Evolutionary conservation across 768 basidiomycete species (phyloP), one percentile per base, ranked within the genome.

Genomic region (Suillus subalutaceus): DNA sequence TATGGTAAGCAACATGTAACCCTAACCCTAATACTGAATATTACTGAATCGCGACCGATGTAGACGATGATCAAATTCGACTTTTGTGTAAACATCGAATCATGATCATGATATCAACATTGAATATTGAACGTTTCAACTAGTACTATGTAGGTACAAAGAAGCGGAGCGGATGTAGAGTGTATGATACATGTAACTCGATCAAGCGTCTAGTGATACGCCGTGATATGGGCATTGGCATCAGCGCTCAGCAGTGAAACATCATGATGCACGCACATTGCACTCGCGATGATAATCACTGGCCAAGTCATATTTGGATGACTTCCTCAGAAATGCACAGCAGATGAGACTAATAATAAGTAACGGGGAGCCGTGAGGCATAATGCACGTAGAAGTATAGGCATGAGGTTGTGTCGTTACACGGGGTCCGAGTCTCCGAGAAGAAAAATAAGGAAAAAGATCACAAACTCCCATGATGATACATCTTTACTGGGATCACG

Each of bases 401-500:
- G 12, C 30, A 41, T 59, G 23, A 40, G 15, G 15, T 9, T 15
- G 20, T 18, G 15, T 37, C 10, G 10, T 15, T 16, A 30, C 58
- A 59, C 43, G 41, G 40, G 1, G 26, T 32, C 55, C 30, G 6
- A 26, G 26, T 26, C 26, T 26, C 26, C 2, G 26, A 32, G 12
- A 13, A 12, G 26, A 30, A 59, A 41, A 15, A 38, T 2, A 40
- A 30, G 26, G 37, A 26, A 41, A 40, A 30, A 6, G 30, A 41
- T 16, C 8, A 41, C 13, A 5, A 59, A 60, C 26, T 41, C 38
- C 58, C 58, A 60, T 59, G 58, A 41, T 30, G 40, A 59, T 20
- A 15, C 35, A 10, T 55, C n/a, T 7, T 13, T 63, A 55, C 46
- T 26, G 26, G 26, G 26, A 59, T 50, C 68, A 79, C 15, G 70